phyloP scores from a whole-genome alignment of 805 yeast species.

The Metschnikowia rubicola region DNA sequence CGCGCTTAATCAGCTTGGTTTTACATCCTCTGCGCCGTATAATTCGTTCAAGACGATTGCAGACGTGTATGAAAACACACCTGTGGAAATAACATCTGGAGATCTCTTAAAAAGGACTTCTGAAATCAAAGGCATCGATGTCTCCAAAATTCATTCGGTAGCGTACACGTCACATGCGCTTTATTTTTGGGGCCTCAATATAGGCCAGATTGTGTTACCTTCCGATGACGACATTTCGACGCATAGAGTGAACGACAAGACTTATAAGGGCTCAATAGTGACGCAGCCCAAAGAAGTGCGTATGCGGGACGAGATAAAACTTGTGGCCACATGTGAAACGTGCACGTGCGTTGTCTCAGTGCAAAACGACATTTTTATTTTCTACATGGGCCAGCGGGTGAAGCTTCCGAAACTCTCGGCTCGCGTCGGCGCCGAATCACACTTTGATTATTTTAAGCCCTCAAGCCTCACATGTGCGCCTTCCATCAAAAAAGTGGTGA shows the following conservation, averaged over 20 bases:
- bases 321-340: constrained; percentile 61
- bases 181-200: constrained; percentile 72
- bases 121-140: constrained; percentile 44
- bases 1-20: constrained; percentile 62
- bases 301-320: constrained; percentile 49
- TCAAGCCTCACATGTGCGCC: constrained; percentile 43
- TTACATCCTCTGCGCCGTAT: constrained; percentile 16
- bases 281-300: constrained; percentile 36
- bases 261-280: constrained; percentile 37
- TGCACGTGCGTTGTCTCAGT: constrained; percentile 64
- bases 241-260: constrained; percentile 25
- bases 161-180: constrained; percentile 50
- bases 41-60: constrained; percentile 18
- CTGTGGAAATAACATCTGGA: constrained; percentile 40
- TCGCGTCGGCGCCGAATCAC: constrained; percentile 34
- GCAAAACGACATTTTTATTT: constrained; percentile 59
- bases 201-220: constrained; percentile 62
- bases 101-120: constrained; percentile 31
- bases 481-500: constrained; percentile 28
- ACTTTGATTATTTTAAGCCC: constrained; percentile 55
- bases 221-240: constrained; percentile 15
- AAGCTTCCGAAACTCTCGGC: constrained; percentile 42
- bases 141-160: constrained; percentile 68
- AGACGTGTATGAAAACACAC: constrained; percentile 34
- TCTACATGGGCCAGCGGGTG: constrained; percentile 54